Evolutionary conservation across 306 rosid species (phyloP).

Genomic region (Ammopiptanthus mongolicus): DNA sequence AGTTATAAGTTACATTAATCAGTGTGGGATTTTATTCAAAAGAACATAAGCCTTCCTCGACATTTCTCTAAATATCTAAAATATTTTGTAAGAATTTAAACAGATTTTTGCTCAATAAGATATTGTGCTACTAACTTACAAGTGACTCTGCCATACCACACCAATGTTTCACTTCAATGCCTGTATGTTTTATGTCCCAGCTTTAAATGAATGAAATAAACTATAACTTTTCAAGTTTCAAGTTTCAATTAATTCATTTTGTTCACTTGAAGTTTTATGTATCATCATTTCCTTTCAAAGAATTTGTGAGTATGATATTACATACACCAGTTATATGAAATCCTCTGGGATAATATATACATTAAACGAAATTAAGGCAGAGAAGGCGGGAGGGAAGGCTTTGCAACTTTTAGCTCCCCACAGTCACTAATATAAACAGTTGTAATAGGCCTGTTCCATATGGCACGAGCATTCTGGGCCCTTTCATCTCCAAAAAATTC

Average conservation of each 20-base stretch:
- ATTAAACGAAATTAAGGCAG: conserved; percentile 50
- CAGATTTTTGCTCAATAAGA: not conserved
- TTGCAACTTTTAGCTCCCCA: conserved; percentile 79
- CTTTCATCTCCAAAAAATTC: conserved; percentile 81
- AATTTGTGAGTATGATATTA: conserved; percentile 25
- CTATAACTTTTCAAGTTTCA: not conserved
- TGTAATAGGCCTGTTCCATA: conserved; percentile 78
- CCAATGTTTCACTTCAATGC: not conserved
- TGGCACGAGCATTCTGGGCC: conserved; percentile 80
- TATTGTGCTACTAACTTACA: not conserved
- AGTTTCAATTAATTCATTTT: not conserved
- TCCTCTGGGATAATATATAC: conserved; percentile 13
- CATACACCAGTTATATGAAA: conserved; percentile 22
- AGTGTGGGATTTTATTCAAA: not conserved
- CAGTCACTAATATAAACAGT: conserved; percentile 80
- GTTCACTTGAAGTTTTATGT: not conserved
- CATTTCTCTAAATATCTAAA: not conserved
- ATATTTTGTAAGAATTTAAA: not conserved
- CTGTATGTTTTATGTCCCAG: not conserved
- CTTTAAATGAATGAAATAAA: not conserved
- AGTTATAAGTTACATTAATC: not conserved
- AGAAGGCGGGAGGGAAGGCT: conserved; percentile 80
- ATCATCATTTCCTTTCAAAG: conserved; percentile 6
- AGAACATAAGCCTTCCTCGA: not conserved
- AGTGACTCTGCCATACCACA: not conserved